phyloP scores from a whole-genome alignment of 2,329 filamentous ascomycete genomes.

The Calonectria hawksworthii region DNA sequence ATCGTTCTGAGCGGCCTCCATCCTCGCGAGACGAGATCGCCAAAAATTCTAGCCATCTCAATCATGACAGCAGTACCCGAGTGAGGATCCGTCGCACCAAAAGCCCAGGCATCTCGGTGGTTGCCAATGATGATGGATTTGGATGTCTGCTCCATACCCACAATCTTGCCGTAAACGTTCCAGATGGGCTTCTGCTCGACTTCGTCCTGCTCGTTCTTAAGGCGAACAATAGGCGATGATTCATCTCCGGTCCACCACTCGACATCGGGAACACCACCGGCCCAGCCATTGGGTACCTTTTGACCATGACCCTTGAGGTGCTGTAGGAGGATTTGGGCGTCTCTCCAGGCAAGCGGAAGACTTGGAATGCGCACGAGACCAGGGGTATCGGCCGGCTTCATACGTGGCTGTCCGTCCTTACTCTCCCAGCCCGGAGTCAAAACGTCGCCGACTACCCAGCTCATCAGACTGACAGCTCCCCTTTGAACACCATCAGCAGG shows the following conservation, averaged over 20 bases:
- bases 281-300: slow-evolving; percentile 78
- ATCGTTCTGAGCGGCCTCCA: slow-evolving; percentile 96
- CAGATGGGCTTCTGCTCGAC: slow-evolving; percentile 86
- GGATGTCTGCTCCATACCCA: slow-evolving; percentile 84
- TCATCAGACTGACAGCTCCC: slow-evolving; percentile 84
- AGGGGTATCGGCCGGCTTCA: slow-evolving; percentile 77
- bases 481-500: slow-evolving; percentile 87
- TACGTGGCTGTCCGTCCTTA: slow-evolving; percentile 73
- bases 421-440: slow-evolving; percentile 90
- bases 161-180: slow-evolving; percentile 89
- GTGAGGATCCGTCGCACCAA: slow-evolving; percentile 88
- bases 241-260: slow-evolving; percentile 89
- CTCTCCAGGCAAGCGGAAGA: slow-evolving; percentile 89
- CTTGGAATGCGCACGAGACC: slow-evolving; percentile 89
- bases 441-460: slow-evolving; percentile 90
- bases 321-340: slow-evolving; percentile 85
- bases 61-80: slow-evolving; percentile 93
- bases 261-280: slow-evolving; percentile 81
- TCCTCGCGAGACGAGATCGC: slow-evolving; percentile 79
- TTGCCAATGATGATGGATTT: slow-evolving; percentile 93
- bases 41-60: slow-evolving; percentile 88
- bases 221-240: slow-evolving; percentile 81
- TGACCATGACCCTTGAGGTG: slow-evolving; percentile 82
- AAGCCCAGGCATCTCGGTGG: slow-evolving; percentile 93
- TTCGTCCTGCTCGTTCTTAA: slow-evolving; percentile 91